These are phyloP conservation scores for Hymenoscyphus albidus DNA, from an alignment of 2,329 filamentous ascomycete species.

Conservation along the genomic window DNA sequence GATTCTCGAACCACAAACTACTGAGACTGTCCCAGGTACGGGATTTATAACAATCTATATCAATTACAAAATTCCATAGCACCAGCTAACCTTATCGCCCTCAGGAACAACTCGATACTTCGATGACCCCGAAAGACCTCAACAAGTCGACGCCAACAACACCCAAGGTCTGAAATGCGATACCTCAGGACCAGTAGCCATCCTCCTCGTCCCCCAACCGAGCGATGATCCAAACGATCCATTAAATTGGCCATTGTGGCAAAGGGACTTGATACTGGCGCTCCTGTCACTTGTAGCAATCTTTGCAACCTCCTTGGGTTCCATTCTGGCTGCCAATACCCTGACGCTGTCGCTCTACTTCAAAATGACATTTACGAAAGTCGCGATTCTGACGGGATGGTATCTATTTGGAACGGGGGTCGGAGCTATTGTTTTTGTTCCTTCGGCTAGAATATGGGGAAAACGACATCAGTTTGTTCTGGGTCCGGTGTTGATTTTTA, in stretches of 20 bases:
- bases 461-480: conserved; percentile 85
- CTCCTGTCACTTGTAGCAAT: conserved; percentile 77
- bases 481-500: conserved; percentile 69
- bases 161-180: conserved; percentile 66
- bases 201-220: conserved; percentile 86
- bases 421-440: conserved; percentile 80
- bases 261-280: conserved; percentile 74
- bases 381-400: conserved; percentile 82
- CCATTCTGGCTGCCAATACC: conserved; percentile 85
- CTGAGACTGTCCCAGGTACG: conserved; percentile 72
- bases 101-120: conserved; percentile 62
- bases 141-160: conserved; percentile 37
- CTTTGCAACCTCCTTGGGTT: conserved; percentile 78
- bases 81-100: conserved; percentile 1
- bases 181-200: conserved; percentile 58
- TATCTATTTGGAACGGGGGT: conserved; percentile 80
- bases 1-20: conserved; percentile 54
- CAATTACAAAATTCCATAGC: neutral
- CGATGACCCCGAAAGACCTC: conserved; percentile 51
- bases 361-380: conserved; percentile 61
- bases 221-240: conserved; percentile 90
- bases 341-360: conserved; percentile 70
- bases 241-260: conserved; percentile 85
- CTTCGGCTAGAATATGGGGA: conserved; percentile 84
- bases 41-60: neutral